Base-by-base conservation (phyloP, 2,329 filamentous ascomycete genomes). In the Aureobasidium sp. region DNA sequence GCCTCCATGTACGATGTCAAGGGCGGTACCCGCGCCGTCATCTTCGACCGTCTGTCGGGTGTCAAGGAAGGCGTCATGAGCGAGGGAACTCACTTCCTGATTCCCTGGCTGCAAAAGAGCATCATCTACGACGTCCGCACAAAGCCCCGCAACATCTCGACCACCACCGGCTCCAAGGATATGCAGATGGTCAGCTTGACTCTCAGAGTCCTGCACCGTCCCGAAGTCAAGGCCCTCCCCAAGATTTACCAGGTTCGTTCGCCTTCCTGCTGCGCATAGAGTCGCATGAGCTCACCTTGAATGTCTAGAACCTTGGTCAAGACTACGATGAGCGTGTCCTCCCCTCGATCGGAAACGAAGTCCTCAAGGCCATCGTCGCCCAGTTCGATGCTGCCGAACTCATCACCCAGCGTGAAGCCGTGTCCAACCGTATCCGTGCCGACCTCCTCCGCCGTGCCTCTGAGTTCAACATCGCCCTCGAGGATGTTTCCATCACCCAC, bases 171-270 rank as follows among this genome's bases (percentile, higher is more conserved):
- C 63, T 93, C 88, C 83, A 99, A 99, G 85, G 94, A 99, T 79
- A 78, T 99, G 82, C 94, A 99, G 81, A 99, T 99, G 94, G 94
- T 99, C 72, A 97, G 91, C 83, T 83, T 99, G 82, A 99, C 94
- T 60, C 83, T 99, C 74, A 85, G 94, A 77, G 94, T 99, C 67
- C 78, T 99, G 76, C 93, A 97, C 79, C 84, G 95, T 69, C 94
- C 95, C 6, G 93, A 96, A 62, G 93, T 99, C 70, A 86, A 90
- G 81, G 85, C 87, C 70, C 81, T 99, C 73, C 95, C 94, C 64
- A 96, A 93, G 81, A 99, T 99, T 72, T 99, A 99, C 82, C 94
- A 97, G 85, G 93, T 97, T 78, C 66, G 82, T 35, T 57, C n/a
- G 19, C 37, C 48, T 27, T 5, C 14, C 12, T 17, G n/a, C 11